phyloP scores from a whole-genome alignment of 2,329 filamentous ascomycete genomes.

The Calonectria hawksworthii region DNA sequence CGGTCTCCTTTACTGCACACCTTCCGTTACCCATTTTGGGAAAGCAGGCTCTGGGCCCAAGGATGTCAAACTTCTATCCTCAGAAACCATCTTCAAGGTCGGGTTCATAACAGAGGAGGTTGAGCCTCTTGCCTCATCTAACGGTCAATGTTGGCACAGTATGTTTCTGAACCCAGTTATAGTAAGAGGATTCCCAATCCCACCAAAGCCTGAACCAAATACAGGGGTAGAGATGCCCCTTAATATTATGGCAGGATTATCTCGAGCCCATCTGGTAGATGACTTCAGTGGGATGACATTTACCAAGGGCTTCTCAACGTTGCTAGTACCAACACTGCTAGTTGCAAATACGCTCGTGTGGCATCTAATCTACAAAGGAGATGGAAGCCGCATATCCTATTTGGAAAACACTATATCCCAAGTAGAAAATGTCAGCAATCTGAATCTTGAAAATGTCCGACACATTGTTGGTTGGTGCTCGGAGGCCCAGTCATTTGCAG shows the following conservation, averaged over 20 bases:
- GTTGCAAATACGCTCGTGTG: no score
- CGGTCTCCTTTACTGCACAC: no score
- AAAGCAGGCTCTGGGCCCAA: no score
- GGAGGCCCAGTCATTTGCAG: conserved; percentile 5
- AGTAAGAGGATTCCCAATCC: no score
- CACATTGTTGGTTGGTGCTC: conserved; percentile 27
- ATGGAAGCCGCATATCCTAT: conserved; percentile 24
- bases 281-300: neutral
- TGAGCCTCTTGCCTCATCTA: no score
- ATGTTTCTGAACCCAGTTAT: no score
- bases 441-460: conserved; percentile 1
- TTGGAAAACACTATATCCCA: neutral
- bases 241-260: conserved; percentile 26
- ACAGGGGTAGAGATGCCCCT: conserved; percentile 29
- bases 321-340: conserved; percentile 24
- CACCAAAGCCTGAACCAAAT: no score
- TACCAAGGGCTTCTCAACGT: conserved; percentile 33
- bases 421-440: neutral
- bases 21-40: no score
- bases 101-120: no score
- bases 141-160: no score
- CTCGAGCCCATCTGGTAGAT: neutral
- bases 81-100: no score
- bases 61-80: no score
- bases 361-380: conserved; percentile 25